Evolutionary conservation across 2,329 filamentous ascomycete genomes (phyloP), one percentile per base, ranked within the genome.

Genomic region (Aspergillus floridensis): DNA sequence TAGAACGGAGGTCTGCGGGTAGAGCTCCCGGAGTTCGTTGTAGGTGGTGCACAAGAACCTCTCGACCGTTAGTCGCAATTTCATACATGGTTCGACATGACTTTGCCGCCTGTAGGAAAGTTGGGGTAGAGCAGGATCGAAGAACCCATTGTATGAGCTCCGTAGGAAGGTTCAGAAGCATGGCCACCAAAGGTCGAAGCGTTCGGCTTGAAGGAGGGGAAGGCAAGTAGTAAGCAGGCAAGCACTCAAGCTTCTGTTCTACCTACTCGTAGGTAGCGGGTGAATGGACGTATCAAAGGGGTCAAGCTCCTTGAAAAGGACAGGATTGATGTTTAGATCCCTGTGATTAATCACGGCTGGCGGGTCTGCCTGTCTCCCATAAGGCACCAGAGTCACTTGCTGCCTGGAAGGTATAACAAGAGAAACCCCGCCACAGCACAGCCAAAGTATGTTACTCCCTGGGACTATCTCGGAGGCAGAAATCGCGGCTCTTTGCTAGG

Each of bases 141-240:
- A 79, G 64, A 49, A 80, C 63, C 35, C 74, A 70, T 59, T 76
- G 72, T 24, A 79, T 68, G 35, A 79, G 64, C 65, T 79, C 76
- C 24, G 68, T 59, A 7, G 77, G 77, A n/a, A 79, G 68, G 35
- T 70, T 53, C 14, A 74, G 65, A 16, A 77, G 59, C 72, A 73
- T 72, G 53, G 35, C n/a, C 7, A 44, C 16, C 58, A 58, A 50
- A 38, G n/a, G 16, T 56, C 46, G 53, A 48, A 14, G 38, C 16
- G 47, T 10, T 19, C 5, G 35, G 4, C 5, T 47, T 50, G 2
- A 26, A 31, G 35, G 10, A 14, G 12, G 12, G 32, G 26, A 51
- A 19, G 32, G 16, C 8, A 52, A 19, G 38, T 16, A 44, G 16
- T 44, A 44, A 44, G 38, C 38, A 44, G 16, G 5, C 38, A 44